These are phyloP conservation scores for Atkinsonella texensis DNA, from an alignment of 2,329 filamentous ascomycete genomes.

Conservation along the genomic window DNA sequence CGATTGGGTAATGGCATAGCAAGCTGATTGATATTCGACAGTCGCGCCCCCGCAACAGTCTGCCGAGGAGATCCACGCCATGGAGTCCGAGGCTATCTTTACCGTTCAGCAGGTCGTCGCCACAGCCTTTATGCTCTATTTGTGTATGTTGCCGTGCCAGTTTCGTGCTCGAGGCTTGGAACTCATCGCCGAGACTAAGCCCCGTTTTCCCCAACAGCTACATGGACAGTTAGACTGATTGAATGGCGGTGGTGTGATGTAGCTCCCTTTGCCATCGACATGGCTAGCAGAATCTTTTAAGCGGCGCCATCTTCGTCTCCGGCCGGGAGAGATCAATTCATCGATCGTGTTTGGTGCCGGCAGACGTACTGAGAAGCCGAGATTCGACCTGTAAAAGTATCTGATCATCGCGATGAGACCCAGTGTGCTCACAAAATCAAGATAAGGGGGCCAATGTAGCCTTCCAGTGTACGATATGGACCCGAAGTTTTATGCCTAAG, in stretches of 20 bases:
- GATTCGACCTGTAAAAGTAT: not conserved
- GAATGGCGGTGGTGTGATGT: not conserved
- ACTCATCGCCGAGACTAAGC: not conserved
- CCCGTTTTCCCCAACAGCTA: not conserved
- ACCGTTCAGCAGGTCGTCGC: conserved; percentile 57
- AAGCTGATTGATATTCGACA: conserved; percentile 20
- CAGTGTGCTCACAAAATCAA: not conserved
- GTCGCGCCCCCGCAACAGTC: conserved; percentile 58
- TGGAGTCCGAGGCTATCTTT: conserved; percentile 55
- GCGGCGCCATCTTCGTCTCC: not conserved
- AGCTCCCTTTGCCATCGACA: conserved; percentile 49
- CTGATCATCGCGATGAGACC: not conserved
- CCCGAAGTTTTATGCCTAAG: not conserved
- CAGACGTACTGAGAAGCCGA: not conserved
- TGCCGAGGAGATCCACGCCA: conserved; percentile 55
- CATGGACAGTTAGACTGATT: not conserved
- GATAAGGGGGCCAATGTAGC: not conserved
- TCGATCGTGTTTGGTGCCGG: not conserved
- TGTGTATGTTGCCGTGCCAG: conserved; percentile 46
- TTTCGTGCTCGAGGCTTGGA: no score
- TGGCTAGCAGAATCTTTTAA: conserved; percentile 33
- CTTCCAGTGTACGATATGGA: conserved; percentile 8
- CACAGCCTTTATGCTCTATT: conserved; percentile 57
- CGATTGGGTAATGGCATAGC: conserved; percentile 5
- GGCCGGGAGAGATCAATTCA: not conserved